Evolutionary conservation across 2,329 filamentous ascomycete genomes (phyloP), one percentile per base, ranked within the genome.

Genomic region (Talaromyces sp.): DNA sequence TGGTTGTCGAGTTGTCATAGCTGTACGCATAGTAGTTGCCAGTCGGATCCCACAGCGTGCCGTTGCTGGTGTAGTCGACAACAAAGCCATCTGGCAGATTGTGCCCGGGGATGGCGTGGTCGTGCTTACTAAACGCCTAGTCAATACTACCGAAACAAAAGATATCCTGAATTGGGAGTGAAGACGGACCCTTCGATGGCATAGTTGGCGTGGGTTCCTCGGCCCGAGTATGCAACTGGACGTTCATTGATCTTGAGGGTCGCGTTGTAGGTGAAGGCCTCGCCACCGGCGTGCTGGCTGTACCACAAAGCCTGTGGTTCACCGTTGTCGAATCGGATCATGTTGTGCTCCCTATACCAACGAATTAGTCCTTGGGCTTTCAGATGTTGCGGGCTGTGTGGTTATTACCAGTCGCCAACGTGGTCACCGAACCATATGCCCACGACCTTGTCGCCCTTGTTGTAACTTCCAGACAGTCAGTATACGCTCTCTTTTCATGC

Each of bases 181-280:
- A 28, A 23, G 60, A 61, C 63, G 63, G 65, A 78, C 77, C 78
- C 87, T 12, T 73, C 56, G 6, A 81, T 84, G 18, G 86, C 85
- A 70, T 89, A 89, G 68, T 85, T 85, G 8, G 87, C 87, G 71
- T 90, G 87, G 0, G 82, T 83, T 8, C 87, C 87, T 56, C 84
- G 83, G 0, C 83, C 82, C 1, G 81, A 82, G 70, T 86, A 89
- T 28, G 78, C 76, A 33, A 88, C 73, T 1, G 87, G 86, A 62
- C 86, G 76, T 2, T 76, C 68, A 2, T 79, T 81, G 52, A 76
- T 71, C 67, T 88, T 86, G 64, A 87, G 80, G 1, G 84, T 76
- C 1, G 80, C 77, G 3, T 74, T 65, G 68, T 87, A 89, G 2
- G 77, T 80, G 71, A 89, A 89, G 1, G 87, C 87, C 71, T 89